These are phyloP conservation scores for Saccharomycopsis amapae DNA, from an alignment of 805 yeast species.

Conservation along the genomic window DNA sequence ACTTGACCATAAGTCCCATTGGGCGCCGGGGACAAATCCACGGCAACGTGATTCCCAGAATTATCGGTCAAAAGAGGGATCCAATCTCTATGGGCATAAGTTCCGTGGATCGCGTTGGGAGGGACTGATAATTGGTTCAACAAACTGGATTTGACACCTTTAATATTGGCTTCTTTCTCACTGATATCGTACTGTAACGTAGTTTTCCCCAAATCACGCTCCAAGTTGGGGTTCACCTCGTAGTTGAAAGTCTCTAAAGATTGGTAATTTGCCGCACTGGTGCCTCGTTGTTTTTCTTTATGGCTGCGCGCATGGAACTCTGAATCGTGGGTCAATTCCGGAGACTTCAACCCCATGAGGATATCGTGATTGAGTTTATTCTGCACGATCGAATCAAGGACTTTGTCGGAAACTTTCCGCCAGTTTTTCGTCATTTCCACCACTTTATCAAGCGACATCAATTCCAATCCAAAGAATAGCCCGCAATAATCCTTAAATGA, in stretches of 20 bases:
- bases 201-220: constrained; percentile 10
- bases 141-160: neutral
- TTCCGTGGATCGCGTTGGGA: constrained; percentile 59
- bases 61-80: constrained; percentile 84
- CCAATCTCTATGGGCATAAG: constrained; percentile 89
- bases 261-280: constrained; percentile 12
- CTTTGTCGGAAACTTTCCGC: constrained; percentile 60
- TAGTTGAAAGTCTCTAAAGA: constrained; percentile 20
- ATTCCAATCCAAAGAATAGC: constrained; percentile 68
- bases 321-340: constrained; percentile 16
- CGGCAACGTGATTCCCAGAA: constrained; percentile 85
- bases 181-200: constrained; percentile 10
- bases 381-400: constrained; percentile 25
- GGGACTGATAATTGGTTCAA: constrained; percentile 42
- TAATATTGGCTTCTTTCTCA: neutral
- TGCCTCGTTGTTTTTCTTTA: constrained; percentile 1
- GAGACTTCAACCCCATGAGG: constrained; percentile 5
- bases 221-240: constrained; percentile 21
- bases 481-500: constrained; percentile 65
- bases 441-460: constrained; percentile 75
- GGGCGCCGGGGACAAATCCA: constrained; percentile 80
- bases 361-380: constrained; percentile 13
- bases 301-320: constrained; percentile 16
- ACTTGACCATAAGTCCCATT: constrained; percentile 85
- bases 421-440: constrained; percentile 77